Evolutionary conservation across 2,329 filamentous ascomycete species (phyloP).

Genomic region (Hypoxylon sp.): DNA sequence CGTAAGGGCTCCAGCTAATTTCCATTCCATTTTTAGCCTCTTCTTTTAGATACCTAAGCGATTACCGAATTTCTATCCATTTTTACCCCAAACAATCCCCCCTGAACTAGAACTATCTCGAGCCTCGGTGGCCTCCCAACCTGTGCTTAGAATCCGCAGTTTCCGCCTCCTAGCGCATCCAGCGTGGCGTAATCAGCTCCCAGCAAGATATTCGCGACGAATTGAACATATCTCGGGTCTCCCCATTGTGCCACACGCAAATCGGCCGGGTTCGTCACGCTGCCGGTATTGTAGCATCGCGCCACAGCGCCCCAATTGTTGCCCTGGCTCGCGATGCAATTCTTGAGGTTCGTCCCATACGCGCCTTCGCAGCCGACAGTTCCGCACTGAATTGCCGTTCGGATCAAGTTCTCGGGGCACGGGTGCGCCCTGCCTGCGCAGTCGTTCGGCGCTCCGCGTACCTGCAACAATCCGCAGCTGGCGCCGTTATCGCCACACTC

Average conservation of each 20-base stretch:
- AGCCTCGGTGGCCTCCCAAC: background rate
- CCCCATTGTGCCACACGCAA: slow-evolving; percentile 12
- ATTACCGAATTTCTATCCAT: background rate
- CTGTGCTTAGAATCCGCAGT: slow-evolving; percentile 21
- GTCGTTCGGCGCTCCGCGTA: slow-evolving; percentile 14
- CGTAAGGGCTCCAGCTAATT: background rate
- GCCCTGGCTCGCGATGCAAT: slow-evolving; percentile 10
- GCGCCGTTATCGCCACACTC: slow-evolving; percentile 21
- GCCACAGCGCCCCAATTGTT: slow-evolving; percentile 19
- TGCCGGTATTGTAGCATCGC: slow-evolving; percentile 32
- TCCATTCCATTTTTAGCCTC: background rate
- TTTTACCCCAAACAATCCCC: background rate
- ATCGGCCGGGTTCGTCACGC: slow-evolving; percentile 10
- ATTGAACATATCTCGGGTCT: slow-evolving; percentile 19
- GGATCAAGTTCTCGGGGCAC: slow-evolving; percentile 15
- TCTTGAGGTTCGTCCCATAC: slow-evolving; percentile 24
- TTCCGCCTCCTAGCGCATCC: slow-evolving; percentile 7
- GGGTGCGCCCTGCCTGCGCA: slow-evolving; percentile 25
- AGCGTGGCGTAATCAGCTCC: slow-evolving; percentile 17
- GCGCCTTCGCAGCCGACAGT: slow-evolving; percentile 16
- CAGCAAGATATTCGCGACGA: slow-evolving; percentile 27
- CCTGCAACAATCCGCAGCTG: slow-evolving; percentile 30
- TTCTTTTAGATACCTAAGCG: background rate
- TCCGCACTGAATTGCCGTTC: slow-evolving; percentile 21
- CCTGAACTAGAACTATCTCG: background rate